Evolutionary conservation across 78 protist species (phyloP).

Genomic region (Dictyostelium discoideum): DNA sequence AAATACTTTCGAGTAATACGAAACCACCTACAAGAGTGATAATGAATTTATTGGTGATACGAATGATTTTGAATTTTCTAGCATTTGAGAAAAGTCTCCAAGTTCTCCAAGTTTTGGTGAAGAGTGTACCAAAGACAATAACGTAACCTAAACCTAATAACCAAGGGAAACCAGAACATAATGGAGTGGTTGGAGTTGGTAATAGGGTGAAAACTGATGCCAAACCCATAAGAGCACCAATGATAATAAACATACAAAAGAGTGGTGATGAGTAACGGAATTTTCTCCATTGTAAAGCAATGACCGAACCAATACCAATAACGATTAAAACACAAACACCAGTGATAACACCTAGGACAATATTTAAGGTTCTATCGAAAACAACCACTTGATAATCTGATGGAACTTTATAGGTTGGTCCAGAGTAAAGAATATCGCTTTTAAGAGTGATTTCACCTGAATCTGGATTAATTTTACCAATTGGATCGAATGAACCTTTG

Average conservation of each 20-base stretch:
- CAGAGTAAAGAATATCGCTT: background rate
- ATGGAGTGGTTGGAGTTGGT: slow-evolving; percentile 31
- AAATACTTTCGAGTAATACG: slow-evolving; percentile 6
- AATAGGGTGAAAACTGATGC: background rate
- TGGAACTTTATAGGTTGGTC: slow-evolving; percentile 16
- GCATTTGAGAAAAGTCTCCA: slow-evolving; percentile 61
- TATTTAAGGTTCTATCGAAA: background rate
- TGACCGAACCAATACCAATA: slow-evolving; percentile 11
- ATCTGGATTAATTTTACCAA: background rate
- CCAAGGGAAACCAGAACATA: slow-evolving; percentile 63
- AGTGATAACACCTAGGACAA: slow-evolving; percentile 47
- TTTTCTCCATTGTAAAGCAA: slow-evolving; percentile 63
- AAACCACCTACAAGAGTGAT: slow-evolving; percentile 44
- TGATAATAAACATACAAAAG: slow-evolving; percentile 52
- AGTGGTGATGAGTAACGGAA: slow-evolving; percentile 77
- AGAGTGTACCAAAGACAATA: slow-evolving; percentile 47
- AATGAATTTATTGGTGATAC: slow-evolving; percentile 22
- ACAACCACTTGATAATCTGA: slow-evolving; percentile 39
- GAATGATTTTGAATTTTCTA: slow-evolving; percentile 48
- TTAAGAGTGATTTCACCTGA: background rate
- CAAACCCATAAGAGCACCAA: slow-evolving; percentile 63
- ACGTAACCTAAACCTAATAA: slow-evolving; percentile 52
- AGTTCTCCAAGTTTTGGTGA: slow-evolving; percentile 57
- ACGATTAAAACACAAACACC: slow-evolving; percentile 49
- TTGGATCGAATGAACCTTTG: slow-evolving; percentile 3